Conservation (phyloP, 2,329 filamentous ascomycete species). For the Leptographium lundbergii region DNA sequence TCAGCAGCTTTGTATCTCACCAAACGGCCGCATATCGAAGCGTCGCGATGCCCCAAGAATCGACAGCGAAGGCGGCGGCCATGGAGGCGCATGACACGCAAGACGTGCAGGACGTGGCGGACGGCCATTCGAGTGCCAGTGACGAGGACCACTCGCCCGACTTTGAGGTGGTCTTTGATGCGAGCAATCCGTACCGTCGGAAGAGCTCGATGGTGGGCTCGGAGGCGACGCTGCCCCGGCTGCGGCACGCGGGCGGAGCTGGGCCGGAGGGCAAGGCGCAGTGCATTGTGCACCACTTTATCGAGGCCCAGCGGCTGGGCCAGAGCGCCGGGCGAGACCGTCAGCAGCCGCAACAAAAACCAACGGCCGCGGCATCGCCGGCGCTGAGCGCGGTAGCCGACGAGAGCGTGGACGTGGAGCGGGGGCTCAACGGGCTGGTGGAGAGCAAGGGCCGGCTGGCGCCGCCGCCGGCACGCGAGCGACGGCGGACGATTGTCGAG, state of each 20-base stretch:
- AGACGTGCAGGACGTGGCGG: conserved; percentile 6
- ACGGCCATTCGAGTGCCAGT: conserved; percentile 30
- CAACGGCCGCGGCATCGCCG: neutral
- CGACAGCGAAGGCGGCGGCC: neutral
- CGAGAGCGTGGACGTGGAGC: neutral
- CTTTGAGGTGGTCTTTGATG: conserved; percentile 51
- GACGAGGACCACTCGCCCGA: conserved; percentile 35
- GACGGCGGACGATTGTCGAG: conserved; percentile 22
- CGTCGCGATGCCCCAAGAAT: neutral
- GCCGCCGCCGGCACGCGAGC: conserved; percentile 14
- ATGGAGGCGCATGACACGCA: neutral
- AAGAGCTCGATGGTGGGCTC: conserved; percentile 51
- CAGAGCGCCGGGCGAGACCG: conserved; percentile 13
- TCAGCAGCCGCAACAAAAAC: conserved; percentile 12
- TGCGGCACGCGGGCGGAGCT: conserved; percentile 16
- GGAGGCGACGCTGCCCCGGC: conserved; percentile 28
- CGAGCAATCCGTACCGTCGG: conserved; percentile 46
- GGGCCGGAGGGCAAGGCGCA: conserved; percentile 29
- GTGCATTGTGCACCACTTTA: conserved; percentile 53
- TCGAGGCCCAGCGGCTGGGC: conserved; percentile 40
- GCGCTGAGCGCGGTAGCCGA: neutral
- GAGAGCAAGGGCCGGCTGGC: conserved; percentile 22
- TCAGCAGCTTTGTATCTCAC: neutral
- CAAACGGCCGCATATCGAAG: too few relatives aligned
- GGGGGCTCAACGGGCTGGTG: conserved; percentile 1